These are phyloP conservation scores for Yarrowia sp. DNA, from an alignment of 805 yeast species.

Conservation along the genomic window DNA sequence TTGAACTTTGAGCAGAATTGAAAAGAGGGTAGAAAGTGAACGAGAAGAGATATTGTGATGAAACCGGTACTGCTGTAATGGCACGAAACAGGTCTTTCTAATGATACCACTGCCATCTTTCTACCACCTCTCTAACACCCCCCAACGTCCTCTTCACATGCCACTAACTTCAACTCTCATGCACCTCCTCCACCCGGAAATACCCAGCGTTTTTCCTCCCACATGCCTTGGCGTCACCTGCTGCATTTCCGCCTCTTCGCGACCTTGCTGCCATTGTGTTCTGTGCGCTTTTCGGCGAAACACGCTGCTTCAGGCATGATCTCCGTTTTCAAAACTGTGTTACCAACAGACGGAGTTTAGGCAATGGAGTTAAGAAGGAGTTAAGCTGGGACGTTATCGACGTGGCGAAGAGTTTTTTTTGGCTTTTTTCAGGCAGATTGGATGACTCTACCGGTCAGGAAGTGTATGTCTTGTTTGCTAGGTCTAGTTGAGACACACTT, in stretches of 20 bases:
- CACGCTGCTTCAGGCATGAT: background rate
- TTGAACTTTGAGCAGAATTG: background rate
- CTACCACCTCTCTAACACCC: background rate
- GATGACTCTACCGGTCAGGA: too few relatives aligned
- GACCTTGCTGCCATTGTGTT: background rate
- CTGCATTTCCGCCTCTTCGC: background rate
- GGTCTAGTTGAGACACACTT: too few relatives aligned
- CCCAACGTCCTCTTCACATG: background rate
- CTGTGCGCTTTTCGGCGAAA: background rate
- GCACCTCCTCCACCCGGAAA: constrained; percentile 17
- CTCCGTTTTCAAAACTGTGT: background rate
- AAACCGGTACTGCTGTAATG: too few relatives aligned
- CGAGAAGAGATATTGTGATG: too few relatives aligned
- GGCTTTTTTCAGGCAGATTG: too few relatives aligned
- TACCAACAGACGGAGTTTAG: background rate
- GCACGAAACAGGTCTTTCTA: background rate
- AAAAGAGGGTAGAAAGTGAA: too few relatives aligned
- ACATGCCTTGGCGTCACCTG: background rate
- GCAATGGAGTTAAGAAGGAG: too few relatives aligned
- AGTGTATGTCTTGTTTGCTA: too few relatives aligned
- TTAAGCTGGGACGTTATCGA: too few relatives aligned
- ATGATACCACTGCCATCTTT: background rate
- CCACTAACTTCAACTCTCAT: background rate
- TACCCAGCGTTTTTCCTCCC: background rate
- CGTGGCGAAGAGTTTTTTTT: too few relatives aligned